Base-by-base conservation (phyloP, 495 filamentous ascomycete genomes). In the Penicillium roqueforti region DNA sequence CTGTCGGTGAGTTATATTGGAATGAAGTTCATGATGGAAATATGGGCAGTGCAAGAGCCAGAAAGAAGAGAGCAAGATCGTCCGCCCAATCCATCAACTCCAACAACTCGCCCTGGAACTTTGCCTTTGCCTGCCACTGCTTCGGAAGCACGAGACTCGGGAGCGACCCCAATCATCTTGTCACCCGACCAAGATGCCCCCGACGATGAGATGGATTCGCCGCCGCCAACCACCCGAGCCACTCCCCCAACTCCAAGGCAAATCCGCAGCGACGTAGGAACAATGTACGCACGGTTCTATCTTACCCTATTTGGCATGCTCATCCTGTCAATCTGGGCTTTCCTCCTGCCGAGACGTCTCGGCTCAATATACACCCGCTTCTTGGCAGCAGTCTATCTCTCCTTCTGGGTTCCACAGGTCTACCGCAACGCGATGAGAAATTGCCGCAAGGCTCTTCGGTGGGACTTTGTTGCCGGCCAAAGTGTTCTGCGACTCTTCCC, bases 391-490 rank as follows among this genome's bases (percentile, higher is more conserved):
- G 54, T 80, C 55, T 96, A 95, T 58, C 81, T 96, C 28, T 95
- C 91, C 19, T 87, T 96, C 65, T 97, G 92, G 92, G 56, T 81
- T 0, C 93, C 93, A 0, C 93, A 98, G 66, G 91, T 97, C 59
- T 83, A 86, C 59, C 86, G 93, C 40, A 98, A 98, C 69, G 74
- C 90, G 41, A 83, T 88, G 70, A 87, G 93, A 22, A 96, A 96
- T 68, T 95, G 89, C 66, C 88, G 92, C 29, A 88, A 89, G 61
- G 89, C 91, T 2, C 76, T 96, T 4, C 78, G 83, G 5, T 95
- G 90, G 90, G 84, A 87, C 41, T 98, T 91, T 63, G 84, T 97
- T 48, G 63, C 91, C 38, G 92, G 92, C 2, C 86, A 95, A 61
- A 92, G 88, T 48, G 62, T 85, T 16, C 77, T 95, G 0, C 82